Percentiles rank a stretch among this genome's conserved stretches.
These are phyloP conservation scores for Arthromyces matolae DNA, from an alignment of 768 basidiomycete genomes.

Conservation along the genomic window DNA sequence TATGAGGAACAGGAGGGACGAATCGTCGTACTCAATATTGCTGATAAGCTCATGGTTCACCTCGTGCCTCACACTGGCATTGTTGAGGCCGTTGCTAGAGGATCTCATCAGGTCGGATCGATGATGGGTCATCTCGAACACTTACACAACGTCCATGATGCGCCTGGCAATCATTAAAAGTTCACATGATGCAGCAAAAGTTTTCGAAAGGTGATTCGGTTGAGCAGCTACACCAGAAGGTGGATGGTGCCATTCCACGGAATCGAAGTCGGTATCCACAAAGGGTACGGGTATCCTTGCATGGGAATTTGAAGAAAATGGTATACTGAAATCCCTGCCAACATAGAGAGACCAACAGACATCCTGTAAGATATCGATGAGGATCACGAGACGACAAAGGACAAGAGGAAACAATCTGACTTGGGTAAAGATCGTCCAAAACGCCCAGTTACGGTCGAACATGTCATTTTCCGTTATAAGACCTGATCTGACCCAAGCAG, in stretches of 20 bases:
- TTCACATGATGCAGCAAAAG: slow-evolving; percentile 47
- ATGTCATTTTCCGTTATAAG: slow-evolving; percentile 49
- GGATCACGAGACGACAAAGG: background rate
- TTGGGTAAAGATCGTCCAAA: slow-evolving; percentile 57
- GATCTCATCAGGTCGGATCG: background rate
- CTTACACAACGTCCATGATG: slow-evolving; percentile 56
- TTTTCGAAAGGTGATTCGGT: slow-evolving; percentile 41
- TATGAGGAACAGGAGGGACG: background rate
- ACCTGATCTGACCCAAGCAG: slow-evolving; percentile 51
- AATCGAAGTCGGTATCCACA: slow-evolving; percentile 47
- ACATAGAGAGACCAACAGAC: slow-evolving; percentile 65
- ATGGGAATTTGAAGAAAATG: slow-evolving; percentile 26
- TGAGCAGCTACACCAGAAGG: slow-evolving; percentile 37
- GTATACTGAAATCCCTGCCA: slow-evolving; percentile 55
- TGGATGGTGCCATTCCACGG: slow-evolving; percentile 41
- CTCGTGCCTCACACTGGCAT: slow-evolving; percentile 34
- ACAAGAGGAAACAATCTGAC: slow-evolving; percentile 22
- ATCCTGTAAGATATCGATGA: slow-evolving; percentile 36
- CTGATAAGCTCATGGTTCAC: slow-evolving; percentile 46
- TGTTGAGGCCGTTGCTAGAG: slow-evolving; percentile 41
- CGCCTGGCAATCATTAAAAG: slow-evolving; percentile 45
- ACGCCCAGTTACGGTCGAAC: slow-evolving; percentile 56
- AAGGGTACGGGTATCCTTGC: slow-evolving; percentile 43
- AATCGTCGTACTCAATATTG: slow-evolving; percentile 45
- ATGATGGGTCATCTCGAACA: background rate